Percentiles rank a stretch among this genome's conserved stretches.
These are phyloP conservation scores for Marchantia polymorpha DNA, from an alignment of 225 moss, liverwort and hornwort genomes.

Conservation along the genomic window DNA sequence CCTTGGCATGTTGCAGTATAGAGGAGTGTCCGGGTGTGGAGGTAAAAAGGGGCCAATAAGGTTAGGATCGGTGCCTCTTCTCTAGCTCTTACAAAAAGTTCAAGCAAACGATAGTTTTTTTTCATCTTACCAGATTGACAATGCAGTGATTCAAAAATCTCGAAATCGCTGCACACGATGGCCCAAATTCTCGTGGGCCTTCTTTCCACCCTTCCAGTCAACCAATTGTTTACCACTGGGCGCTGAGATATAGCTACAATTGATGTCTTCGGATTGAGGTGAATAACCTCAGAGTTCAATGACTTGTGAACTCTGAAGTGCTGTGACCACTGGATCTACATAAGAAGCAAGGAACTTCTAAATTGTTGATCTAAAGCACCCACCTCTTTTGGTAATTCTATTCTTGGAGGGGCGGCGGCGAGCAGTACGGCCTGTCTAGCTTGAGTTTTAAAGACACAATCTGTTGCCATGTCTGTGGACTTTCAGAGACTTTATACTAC, in stretches of 20 bases:
- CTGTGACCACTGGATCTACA: neutral
- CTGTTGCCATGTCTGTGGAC: neutral
- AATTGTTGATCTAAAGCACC: neutral
- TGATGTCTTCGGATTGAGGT: no score
- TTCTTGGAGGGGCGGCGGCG: no score
- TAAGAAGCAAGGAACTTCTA: neutral
- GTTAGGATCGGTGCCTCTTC: neutral
- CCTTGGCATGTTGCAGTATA: no score
- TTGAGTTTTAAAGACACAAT: neutral
- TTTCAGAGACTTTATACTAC: neutral
- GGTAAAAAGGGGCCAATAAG: no score
- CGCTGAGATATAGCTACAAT: neutral
- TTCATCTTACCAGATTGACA: neutral
- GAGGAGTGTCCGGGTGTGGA: no score
- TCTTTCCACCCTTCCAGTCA: neutral
- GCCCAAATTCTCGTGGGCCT: neutral
- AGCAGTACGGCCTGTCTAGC: no score
- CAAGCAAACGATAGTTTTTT: neutral
- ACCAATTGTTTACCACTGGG: neutral
- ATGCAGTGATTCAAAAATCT: neutral
- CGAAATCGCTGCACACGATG: neutral
- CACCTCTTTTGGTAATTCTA: neutral
- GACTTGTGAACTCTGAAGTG: neutral
- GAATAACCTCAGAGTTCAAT: neutral
- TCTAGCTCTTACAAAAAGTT: neutral